A percentile compares a stretch with the other conserved stretches of the same genome.
These are phyloP conservation scores for Ceratocystis albifundus DNA, from an alignment of 2,329 filamentous ascomycete species.

Conservation along the genomic window DNA sequence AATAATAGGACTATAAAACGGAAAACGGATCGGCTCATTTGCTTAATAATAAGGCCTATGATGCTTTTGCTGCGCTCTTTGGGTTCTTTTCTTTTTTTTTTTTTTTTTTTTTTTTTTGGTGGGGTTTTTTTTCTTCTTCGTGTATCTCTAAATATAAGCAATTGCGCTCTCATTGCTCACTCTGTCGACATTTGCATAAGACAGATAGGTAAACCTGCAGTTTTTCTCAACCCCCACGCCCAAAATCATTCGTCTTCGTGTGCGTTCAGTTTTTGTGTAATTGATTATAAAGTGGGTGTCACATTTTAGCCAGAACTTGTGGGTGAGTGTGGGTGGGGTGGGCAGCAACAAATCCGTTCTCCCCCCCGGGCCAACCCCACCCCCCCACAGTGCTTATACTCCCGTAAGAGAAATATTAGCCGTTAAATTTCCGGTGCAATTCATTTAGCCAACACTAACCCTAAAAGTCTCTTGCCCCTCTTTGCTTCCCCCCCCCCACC, in stretches of 20 bases:
- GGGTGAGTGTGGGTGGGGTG: not conserved
- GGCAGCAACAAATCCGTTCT: not conserved
- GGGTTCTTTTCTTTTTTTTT: too few species aligned
- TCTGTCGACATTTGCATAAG: too few species aligned
- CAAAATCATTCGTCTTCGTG: not conserved
- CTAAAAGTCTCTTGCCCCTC: not conserved
- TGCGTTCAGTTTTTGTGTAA: not conserved
- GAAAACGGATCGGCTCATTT: too few species aligned
- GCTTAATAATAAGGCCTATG: too few species aligned
- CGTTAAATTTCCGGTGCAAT: not conserved
- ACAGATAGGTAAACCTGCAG: too few species aligned
- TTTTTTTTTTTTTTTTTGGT: too few species aligned
- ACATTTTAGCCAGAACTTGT: not conserved
- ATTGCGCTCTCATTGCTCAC: too few species aligned
- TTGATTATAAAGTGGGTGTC: not conserved
- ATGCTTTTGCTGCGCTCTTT: too few species aligned
- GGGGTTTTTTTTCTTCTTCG: too few species aligned
- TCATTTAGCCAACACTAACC: not conserved
- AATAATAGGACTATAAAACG: not conserved
- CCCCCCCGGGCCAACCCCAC: too few species aligned
- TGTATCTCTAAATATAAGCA: too few species aligned
- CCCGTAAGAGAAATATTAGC: not conserved
- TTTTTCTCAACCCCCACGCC: conserved; percentile 4
- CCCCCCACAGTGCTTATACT: not conserved
- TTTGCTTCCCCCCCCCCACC: not conserved